Evolutionary conservation across 2,329 filamentous ascomycete species (phyloP).

Genomic region (Penicillium corylophilum): DNA sequence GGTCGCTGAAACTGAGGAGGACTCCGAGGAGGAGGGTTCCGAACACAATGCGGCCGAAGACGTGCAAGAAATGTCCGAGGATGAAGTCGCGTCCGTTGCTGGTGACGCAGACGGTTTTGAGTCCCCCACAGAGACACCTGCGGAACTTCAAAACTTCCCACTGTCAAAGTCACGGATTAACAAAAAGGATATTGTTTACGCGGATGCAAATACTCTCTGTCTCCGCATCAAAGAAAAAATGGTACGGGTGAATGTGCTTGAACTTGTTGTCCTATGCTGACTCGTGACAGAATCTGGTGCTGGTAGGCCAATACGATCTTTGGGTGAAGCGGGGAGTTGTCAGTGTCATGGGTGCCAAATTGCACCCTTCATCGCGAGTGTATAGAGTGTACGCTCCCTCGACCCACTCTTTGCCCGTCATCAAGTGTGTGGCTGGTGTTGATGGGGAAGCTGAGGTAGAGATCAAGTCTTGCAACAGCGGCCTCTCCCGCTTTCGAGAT

Average conservation of each 20-base stretch:
- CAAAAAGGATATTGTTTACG: constrained; percentile 40
- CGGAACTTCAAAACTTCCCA: constrained; percentile 38
- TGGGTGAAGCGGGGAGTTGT: constrained; percentile 57
- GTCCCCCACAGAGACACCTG: constrained; percentile 30
- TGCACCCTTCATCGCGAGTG: constrained; percentile 45
- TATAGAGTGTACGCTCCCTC: constrained; percentile 56
- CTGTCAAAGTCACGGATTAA: constrained; percentile 40
- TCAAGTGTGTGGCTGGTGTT: constrained; percentile 46
- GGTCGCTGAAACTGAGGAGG: constrained; percentile 4
- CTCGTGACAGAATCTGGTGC: constrained; percentile 37
- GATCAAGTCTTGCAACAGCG: constrained; percentile 48
- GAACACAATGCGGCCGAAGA: constrained; percentile 8
- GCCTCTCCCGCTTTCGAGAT: constrained; percentile 45
- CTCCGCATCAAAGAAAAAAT: constrained; percentile 42
- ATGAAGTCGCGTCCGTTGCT: constrained; percentile 23
- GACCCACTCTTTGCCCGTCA: constrained; percentile 56
- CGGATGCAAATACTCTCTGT: constrained; percentile 38
- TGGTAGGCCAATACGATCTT: constrained; percentile 58
- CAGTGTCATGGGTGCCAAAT: constrained; percentile 58
- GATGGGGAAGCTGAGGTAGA: constrained; percentile 49
- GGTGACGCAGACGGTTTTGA: constrained; percentile 33
- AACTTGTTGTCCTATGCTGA: constrained; percentile 16
- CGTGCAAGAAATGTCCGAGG: constrained; percentile 21
- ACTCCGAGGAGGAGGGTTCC: constrained; percentile 18
- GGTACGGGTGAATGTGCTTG: constrained; percentile 24